Evolutionary conservation across 2,329 filamentous ascomycete species (phyloP).

Genomic region (Fusarium sambucinum): DNA sequence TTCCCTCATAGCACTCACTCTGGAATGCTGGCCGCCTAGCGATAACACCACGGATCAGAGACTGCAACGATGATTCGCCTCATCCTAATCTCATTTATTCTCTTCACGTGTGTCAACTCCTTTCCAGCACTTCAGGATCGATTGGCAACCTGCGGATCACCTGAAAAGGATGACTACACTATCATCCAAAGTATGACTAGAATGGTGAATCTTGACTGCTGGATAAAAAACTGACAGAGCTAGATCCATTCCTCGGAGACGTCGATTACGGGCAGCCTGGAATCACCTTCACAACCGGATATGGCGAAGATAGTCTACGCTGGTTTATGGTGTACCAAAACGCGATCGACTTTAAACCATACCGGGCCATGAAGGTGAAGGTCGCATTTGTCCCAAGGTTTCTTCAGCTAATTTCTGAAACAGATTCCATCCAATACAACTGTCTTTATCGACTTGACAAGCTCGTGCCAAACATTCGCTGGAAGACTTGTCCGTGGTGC

Average conservation of each 20-base stretch:
- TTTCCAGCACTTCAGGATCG: neutral
- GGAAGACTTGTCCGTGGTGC: conserved; percentile 38
- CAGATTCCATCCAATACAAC: conserved; percentile 33
- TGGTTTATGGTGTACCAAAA: conserved; percentile 44
- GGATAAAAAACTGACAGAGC: neutral
- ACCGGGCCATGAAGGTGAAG: conserved; percentile 35
- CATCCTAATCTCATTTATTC: neutral
- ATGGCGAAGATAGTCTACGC: conserved; percentile 13
- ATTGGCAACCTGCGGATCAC: conserved; percentile 3
- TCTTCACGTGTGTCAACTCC: neutral
- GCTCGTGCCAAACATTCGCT: conserved; percentile 23
- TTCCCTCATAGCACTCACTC: neutral
- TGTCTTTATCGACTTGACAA: conserved; percentile 33
- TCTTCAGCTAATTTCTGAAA: neutral
- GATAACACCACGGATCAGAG: neutral
- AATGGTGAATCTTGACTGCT: neutral
- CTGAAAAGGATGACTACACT: conserved; percentile 24
- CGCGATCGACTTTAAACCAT: conserved; percentile 38
- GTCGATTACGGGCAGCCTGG: conserved; percentile 34
- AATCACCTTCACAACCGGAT: conserved; percentile 12
- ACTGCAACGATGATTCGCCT: neutral
- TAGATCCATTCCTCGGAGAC: conserved; percentile 39
- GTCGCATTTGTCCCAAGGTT: fast-evolving
- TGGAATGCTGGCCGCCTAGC: neutral
- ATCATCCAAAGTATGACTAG: conserved; percentile 22